Conservation (phyloP, 371 early-diverging fungal genomes). For the Rhizopus sp. region DNA sequence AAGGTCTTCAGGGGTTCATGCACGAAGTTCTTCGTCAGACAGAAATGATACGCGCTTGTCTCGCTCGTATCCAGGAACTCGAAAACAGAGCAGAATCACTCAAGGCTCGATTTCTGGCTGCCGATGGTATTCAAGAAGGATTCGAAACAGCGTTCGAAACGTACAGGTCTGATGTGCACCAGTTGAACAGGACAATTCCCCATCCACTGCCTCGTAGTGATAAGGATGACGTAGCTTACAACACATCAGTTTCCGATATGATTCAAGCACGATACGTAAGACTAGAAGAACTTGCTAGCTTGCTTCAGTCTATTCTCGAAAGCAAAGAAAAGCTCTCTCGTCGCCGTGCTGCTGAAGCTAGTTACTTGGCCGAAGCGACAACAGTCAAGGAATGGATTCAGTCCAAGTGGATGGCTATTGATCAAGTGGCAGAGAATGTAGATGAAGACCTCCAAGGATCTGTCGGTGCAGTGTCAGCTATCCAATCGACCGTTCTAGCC, state of each 20-base stretch:
- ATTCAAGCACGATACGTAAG: constrained; percentile 29
- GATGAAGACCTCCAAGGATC: constrained; percentile 3
- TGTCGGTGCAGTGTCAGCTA: background rate
- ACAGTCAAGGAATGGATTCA: constrained; percentile 38
- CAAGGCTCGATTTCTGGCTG: constrained; percentile 16
- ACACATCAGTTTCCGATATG: constrained; percentile 28
- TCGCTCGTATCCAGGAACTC: constrained; percentile 5
- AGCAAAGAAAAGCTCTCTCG: constrained; percentile 35
- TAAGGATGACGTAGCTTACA: constrained; percentile 24
- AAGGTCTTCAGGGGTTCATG: constrained; percentile 11
- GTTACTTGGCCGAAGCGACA: constrained; percentile 34
- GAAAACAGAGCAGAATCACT: constrained; percentile 22
- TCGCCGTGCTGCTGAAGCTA: constrained; percentile 35
- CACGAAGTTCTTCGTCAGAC: constrained; percentile 18
- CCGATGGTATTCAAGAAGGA: constrained; percentile 9
- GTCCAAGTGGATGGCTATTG: background rate
- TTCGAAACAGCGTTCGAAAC: constrained; percentile 2
- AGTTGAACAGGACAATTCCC: constrained; percentile 6
- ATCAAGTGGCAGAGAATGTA: background rate
- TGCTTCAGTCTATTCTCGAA: constrained; percentile 30
- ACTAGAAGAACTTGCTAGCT: constrained; percentile 26
- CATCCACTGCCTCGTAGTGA: constrained; percentile 4
- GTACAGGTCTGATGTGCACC: constrained; percentile 10
- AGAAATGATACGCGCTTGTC: background rate
- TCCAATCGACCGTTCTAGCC: constrained; percentile 10